Percentiles rank a stretch among this genome's conserved stretches.
Conservation (phyloP, 306 rosid species). For the Lathyrus sativus region DNA sequence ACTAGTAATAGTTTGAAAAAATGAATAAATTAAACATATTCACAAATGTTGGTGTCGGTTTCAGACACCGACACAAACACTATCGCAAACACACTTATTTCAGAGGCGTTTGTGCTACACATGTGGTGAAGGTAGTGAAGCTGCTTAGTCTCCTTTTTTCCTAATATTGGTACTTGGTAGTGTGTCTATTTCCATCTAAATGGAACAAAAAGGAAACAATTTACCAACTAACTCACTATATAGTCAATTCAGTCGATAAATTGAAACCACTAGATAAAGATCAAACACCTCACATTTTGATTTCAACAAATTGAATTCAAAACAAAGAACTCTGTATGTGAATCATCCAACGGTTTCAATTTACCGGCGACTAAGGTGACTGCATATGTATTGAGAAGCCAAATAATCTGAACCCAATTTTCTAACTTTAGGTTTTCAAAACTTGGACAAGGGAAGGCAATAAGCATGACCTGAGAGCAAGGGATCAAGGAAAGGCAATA, state of each 20-base stretch:
- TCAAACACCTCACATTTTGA: background rate
- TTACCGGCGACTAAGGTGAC: background rate
- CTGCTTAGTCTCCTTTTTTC: background rate
- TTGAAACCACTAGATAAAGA: background rate
- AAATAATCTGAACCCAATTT: background rate
- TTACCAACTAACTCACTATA: background rate
- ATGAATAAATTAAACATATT: no score
- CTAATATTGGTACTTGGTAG: no score
- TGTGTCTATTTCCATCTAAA: background rate
- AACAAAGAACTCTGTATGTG: background rate
- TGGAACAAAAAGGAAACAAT: background rate
- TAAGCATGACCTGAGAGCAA: background rate
- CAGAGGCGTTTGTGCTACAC: no score
- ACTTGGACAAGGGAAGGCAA: background rate
- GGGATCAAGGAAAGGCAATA: background rate
- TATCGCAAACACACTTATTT: no score
- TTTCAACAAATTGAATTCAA: background rate
- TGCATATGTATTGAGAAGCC: background rate
- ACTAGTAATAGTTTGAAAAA: no score
- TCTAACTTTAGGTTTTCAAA: background rate
- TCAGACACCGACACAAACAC: no score
- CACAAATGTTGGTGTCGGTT: no score
- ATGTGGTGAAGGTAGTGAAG: no score
- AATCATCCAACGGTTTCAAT: background rate
- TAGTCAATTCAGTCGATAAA: background rate